Percentiles rank a stretch among this genome's conserved stretches.
phyloP scores from a whole-genome alignment of 805 yeast species.

The Metschnikowia rubicola region DNA sequence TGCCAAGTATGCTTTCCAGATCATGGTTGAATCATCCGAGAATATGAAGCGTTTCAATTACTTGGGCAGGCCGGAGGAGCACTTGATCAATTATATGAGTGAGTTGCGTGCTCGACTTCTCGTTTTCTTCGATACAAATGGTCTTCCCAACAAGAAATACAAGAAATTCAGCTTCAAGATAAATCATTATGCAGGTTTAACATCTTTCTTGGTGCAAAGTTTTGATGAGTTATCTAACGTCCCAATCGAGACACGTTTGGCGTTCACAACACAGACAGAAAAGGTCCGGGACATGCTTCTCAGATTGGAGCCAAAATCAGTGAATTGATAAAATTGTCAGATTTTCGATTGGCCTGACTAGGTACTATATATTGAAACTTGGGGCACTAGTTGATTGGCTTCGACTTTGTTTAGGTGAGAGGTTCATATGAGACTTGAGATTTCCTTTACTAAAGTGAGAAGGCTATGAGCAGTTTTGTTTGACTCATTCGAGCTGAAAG shows the following conservation, averaged over 20 bases:
- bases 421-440: no score
- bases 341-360: not conserved
- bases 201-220: not conserved
- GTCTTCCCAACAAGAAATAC: not conserved
- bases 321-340: not conserved
- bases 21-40: not conserved
- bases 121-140: not conserved
- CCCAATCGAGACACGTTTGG: not conserved
- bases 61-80: not conserved
- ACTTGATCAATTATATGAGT: not conserved
- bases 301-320: not conserved
- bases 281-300: not conserved
- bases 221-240: not conserved
- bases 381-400: no score
- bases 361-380: not conserved
- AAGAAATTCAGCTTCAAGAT: not conserved
- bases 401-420: no score
- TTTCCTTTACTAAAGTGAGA: no score
- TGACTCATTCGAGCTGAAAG: no score
- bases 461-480: no score
- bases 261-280: not conserved
- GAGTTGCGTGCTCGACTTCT: not conserved
- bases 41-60: not conserved
- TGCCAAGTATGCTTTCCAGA: not conserved
- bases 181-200: not conserved